Conservation (phyloP, 345 rosid genomes). For the Euphorbia pulcherrima region DNA sequence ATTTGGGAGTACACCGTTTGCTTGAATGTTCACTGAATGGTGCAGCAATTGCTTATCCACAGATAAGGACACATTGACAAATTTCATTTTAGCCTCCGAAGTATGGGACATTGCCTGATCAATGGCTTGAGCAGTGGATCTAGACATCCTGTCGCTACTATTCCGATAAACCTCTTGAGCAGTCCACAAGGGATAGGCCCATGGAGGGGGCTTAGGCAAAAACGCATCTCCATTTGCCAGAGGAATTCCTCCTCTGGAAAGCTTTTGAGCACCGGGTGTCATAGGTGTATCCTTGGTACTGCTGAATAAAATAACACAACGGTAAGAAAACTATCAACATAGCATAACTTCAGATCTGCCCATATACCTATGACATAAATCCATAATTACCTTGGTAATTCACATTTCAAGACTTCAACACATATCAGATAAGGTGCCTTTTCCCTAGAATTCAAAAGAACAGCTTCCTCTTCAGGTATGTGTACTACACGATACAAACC, state of each 20-base stretch:
- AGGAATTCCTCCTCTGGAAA: slow-evolving; percentile 95
- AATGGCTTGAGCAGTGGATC: slow-evolving; percentile 91
- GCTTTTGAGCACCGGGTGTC: slow-evolving; percentile 66
- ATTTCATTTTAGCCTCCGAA: slow-evolving; percentile 65
- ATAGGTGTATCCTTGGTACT: slow-evolving; percentile 62
- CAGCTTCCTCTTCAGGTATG: slow-evolving; percentile 97
- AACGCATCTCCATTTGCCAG: slow-evolving; percentile 96
- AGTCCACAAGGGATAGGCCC: slow-evolving; percentile 99
- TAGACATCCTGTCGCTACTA: slow-evolving; percentile 94
- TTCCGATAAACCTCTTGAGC: slow-evolving; percentile 92
- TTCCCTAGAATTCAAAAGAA: slow-evolving; percentile 97
- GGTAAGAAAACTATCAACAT: not conserved
- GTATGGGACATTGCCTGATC: slow-evolving; percentile 97
- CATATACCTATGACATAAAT: not conserved
- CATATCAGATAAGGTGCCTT: slow-evolving; percentile 96
- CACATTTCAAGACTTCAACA: slow-evolving; percentile 84
- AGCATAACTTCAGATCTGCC: not conserved
- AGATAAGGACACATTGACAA: slow-evolving; percentile 61
- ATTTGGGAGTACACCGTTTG: slow-evolving; percentile 19
- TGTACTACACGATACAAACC: slow-evolving; percentile 92
- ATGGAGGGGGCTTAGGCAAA: slow-evolving; percentile 94
- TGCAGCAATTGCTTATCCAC: slow-evolving; percentile 43
- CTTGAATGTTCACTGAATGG: slow-evolving; percentile 23
- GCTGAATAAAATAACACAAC: slow-evolving; percentile 34
- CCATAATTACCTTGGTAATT: slow-evolving; percentile 57